Percentiles rank a stretch among this genome's conserved stretches.
phyloP scores from a whole-genome alignment of 345 rosid genomes.

The Pugionium dolabratum region DNA sequence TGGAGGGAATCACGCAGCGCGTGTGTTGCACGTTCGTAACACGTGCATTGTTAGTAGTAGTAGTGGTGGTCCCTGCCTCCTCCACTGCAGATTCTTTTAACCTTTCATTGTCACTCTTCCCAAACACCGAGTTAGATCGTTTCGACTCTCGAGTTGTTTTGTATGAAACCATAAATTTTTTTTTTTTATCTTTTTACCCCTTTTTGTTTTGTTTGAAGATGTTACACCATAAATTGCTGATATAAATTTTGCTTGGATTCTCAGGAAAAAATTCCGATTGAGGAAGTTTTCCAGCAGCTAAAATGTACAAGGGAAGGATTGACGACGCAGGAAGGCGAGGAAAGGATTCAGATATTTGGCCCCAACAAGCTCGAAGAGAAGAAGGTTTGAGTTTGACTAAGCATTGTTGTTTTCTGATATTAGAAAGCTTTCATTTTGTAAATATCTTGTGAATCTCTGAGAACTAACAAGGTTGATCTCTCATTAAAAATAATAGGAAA shows the following conservation, averaged over 20 bases:
- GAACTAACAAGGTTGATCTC: slow-evolving; percentile 13
- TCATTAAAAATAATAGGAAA: slow-evolving; percentile 25
- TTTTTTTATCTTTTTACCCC: neutral
- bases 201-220: slow-evolving; percentile 18
- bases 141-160: too few species aligned
- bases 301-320: slow-evolving; percentile 81
- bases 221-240: slow-evolving; percentile 14
- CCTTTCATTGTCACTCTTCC: slow-evolving; percentile 8
- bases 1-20: slow-evolving; percentile 41
- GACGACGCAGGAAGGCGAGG: slow-evolving; percentile 69
- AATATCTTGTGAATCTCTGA: neutral
- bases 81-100: slow-evolving; percentile 31
- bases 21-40: slow-evolving; percentile 33
- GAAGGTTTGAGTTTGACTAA: slow-evolving; percentile 40
- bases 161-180: neutral
- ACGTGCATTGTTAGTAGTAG: slow-evolving; percentile 32
- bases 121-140: too few species aligned
- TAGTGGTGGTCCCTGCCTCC: slow-evolving; percentile 36
- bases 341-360: slow-evolving; percentile 75
- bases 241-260: slow-evolving; percentile 15
- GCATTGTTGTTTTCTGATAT: slow-evolving; percentile 23
- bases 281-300: slow-evolving; percentile 82
- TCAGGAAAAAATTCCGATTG: slow-evolving; percentile 80
- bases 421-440: slow-evolving; percentile 4
- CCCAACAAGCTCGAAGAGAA: slow-evolving; percentile 96